phyloP scores from a whole-genome alignment of 2,329 filamentous ascomycete genomes.

The Cercospora canescens region DNA sequence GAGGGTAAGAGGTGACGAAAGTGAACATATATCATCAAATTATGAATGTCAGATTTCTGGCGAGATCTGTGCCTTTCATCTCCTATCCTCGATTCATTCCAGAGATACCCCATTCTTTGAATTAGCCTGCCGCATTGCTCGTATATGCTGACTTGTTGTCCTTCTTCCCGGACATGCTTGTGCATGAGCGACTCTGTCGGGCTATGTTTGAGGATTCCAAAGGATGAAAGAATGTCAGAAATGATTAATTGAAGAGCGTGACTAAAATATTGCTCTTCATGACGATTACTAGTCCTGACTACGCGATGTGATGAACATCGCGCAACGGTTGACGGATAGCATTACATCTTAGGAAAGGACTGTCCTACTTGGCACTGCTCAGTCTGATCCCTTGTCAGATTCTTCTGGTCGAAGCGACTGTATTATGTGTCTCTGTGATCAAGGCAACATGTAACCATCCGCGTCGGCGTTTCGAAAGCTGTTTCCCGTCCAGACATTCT shows the following conservation, averaged over 20 bases:
- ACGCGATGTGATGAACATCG: no score
- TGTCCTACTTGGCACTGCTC: not conserved
- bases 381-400: not conserved
- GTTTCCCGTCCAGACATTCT: constrained; percentile 27
- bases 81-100: constrained; percentile 25
- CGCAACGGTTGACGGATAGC: no score
- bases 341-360: not conserved
- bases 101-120: constrained; percentile 40
- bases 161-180: constrained; percentile 40
- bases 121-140: constrained; percentile 41
- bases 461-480: constrained; percentile 23
- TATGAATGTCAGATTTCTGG: no score
- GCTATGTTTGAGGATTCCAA: constrained; percentile 39
- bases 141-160: constrained; percentile 42
- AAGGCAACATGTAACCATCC: constrained; percentile 5
- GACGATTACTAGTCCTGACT: no score
- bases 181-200: constrained; percentile 43
- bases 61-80: no score
- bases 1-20: not conserved
- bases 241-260: not conserved
- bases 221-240: constrained; percentile 31
- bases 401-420: not conserved
- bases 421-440: not conserved
- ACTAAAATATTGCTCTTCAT: no score
- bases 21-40: no score